Conservation (phyloP, 2,329 filamentous ascomycete genomes). For the Eurotiales sp. region DNA sequence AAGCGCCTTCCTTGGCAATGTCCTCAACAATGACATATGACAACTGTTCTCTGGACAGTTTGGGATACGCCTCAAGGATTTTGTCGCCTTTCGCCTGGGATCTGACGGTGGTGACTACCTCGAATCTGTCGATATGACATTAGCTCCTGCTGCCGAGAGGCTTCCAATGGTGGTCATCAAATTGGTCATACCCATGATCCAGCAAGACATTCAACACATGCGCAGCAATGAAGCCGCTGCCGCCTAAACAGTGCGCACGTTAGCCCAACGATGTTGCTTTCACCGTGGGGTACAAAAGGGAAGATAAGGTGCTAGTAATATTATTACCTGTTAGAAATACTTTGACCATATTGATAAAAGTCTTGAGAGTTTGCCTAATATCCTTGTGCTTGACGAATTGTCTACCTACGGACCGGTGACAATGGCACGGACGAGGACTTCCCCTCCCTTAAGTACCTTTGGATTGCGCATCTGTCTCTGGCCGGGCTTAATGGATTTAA, state of each 20-base stretch:
- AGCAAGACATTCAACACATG: constrained; percentile 60
- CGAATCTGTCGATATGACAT: constrained; percentile 44
- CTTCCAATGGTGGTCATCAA: not conserved
- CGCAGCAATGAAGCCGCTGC: constrained; percentile 63
- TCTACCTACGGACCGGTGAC: too few relatives aligned
- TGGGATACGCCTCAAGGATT: constrained; percentile 54
- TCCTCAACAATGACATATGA: constrained; percentile 68
- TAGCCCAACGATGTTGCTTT: not conserved
- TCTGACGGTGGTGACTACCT: constrained; percentile 61
- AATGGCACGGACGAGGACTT: too few relatives aligned
- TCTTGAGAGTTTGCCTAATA: not conserved
- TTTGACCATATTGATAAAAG: constrained; percentile 30
- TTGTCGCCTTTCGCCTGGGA: constrained; percentile 59
- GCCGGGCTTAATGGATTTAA: not conserved
- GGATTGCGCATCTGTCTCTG: too few relatives aligned
- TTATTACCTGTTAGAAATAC: constrained; percentile 33
- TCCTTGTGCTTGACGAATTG: not conserved
- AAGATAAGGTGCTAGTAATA: too few relatives aligned
- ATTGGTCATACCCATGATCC: constrained; percentile 42
- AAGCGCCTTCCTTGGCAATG: constrained; percentile 66
- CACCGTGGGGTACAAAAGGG: not conserved
- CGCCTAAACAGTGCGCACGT: constrained; percentile 38
- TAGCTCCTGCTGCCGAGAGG: not conserved
- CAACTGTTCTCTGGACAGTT: constrained; percentile 53
- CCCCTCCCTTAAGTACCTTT: too few relatives aligned